Evolutionary conservation across 176 grass and related monocot genomes (phyloP), one percentile per base, ranked within the genome.

Genomic region (Eragrostis nindensis): DNA sequence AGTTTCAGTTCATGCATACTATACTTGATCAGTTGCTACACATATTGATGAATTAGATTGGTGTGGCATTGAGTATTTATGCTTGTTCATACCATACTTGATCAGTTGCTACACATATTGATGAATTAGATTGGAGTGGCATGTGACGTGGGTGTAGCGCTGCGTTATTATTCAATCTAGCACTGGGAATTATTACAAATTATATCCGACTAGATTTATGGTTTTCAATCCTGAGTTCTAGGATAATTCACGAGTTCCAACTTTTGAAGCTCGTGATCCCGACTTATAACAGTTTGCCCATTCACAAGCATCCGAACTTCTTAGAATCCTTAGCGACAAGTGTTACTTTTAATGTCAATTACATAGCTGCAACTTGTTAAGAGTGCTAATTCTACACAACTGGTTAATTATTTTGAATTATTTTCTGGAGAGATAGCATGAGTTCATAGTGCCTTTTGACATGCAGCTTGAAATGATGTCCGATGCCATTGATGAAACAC

Each of bases 401-500:
- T n/a, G n/a, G n/a, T n/a, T n/a, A n/a, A n/a, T n/a, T n/a, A n/a
- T n/a, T n/a, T n/a, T n/a, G n/a, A n/a, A n/a, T n/a, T 69, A 26
- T 77, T 76, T 76, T 78, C 26, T 14, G 0, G 6, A 53, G 42
- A 41, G 71, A 62, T 42, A 27, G 27, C 22, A 60, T 48, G 68
- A 8, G 32, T 14, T 65, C 18, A 25, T 66, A 46, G 2, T 41
- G 30, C 15, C 5, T 32, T 43, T 70, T 83, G 40, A 12, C 27
- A 57, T 89, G 66, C 83, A 98, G 94, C 88, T 92, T 73, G 94
- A 97, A 71, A 97, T 97, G 91, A 94, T 97, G 91, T 97, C 94
- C 4, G 94, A 94, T 54, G 89, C 87, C 26, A 92, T 94, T 25
- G 91, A 97, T 54, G 94, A 97, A 92, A 92, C 94, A 56, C 87